A percentile compares a stretch with the other conserved stretches of the same genome.
Conservation (phyloP, 2,329 filamentous ascomycete genomes). For the Colletotrichum sp. region DNA sequence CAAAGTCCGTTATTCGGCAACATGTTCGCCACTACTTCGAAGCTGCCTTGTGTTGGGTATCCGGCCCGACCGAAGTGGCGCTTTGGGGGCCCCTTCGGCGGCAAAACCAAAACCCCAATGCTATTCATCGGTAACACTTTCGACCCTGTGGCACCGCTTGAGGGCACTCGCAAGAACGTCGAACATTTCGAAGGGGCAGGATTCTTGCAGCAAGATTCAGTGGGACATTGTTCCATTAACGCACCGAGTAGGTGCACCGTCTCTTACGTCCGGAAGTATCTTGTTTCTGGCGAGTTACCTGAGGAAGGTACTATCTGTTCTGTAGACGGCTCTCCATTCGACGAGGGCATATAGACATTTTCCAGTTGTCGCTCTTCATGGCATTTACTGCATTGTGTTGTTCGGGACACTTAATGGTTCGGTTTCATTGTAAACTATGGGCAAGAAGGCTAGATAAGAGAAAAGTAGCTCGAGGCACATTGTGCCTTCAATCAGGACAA, state of each 20-base stretch:
- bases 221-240: not conserved
- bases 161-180: not conserved
- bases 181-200: not conserved
- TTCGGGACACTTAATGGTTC: too few relatives aligned
- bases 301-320: not conserved
- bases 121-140: not conserved
- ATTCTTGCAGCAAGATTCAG: not conserved
- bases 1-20: slow-evolving; percentile 5
- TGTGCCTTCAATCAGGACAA: not conserved
- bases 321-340: not conserved
- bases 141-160: not conserved
- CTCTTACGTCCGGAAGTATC: not conserved
- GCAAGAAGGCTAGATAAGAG: not conserved
- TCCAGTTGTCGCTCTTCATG: too few relatives aligned
- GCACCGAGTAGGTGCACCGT: not conserved
- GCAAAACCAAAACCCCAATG: not conserved
- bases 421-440: not conserved
- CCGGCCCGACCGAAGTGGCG: slow-evolving; percentile 39
- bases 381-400: too few relatives aligned
- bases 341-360: not conserved
- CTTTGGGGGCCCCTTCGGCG: slow-evolving; percentile 38
- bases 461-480: accelerated
- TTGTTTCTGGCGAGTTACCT: not conserved
- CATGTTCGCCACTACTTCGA: not conserved
- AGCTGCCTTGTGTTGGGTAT: slow-evolving; percentile 44